Conservation (phyloP, 108 stramenopile genomes). For the Skeletonema marinoi region DNA sequence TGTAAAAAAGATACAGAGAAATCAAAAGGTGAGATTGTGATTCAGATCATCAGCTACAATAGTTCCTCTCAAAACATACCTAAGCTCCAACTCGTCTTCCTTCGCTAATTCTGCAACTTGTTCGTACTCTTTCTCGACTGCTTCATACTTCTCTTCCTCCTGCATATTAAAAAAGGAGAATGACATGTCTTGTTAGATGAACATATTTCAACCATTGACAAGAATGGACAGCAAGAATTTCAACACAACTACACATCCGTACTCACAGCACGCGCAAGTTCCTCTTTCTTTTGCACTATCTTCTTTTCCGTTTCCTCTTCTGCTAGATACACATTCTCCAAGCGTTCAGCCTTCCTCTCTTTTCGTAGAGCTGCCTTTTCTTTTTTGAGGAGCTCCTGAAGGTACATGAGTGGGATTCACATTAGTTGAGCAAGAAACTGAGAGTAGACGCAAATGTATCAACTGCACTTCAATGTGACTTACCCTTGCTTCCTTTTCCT, state of each 20-base stretch:
- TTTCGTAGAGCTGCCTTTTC: constrained; percentile 48
- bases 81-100: constrained; percentile 47
- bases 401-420: background rate
- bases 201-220: background rate
- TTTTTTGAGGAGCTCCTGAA: constrained; percentile 20
- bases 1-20: background rate
- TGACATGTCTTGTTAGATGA: background rate
- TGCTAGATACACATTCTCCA: constrained; percentile 45
- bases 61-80: background rate
- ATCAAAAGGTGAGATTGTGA: background rate
- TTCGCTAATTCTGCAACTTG: constrained; percentile 39
- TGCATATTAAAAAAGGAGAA: background rate
- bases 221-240: background rate
- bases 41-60: background rate
- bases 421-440: background rate
- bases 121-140: constrained; percentile 52
- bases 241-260: background rate
- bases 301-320: constrained; percentile 55
- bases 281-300: constrained; percentile 38
- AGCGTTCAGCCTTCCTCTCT: constrained; percentile 39
- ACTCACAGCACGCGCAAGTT: constrained; percentile 47
- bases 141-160: constrained; percentile 49
- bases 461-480: background rate
- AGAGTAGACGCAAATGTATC: background rate
- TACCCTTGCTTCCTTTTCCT: constrained; percentile 29